Evolutionary conservation across 192 early-diverging fungal species (phyloP).

Genomic region (Gaertneriomyces semiglobifer): DNA sequence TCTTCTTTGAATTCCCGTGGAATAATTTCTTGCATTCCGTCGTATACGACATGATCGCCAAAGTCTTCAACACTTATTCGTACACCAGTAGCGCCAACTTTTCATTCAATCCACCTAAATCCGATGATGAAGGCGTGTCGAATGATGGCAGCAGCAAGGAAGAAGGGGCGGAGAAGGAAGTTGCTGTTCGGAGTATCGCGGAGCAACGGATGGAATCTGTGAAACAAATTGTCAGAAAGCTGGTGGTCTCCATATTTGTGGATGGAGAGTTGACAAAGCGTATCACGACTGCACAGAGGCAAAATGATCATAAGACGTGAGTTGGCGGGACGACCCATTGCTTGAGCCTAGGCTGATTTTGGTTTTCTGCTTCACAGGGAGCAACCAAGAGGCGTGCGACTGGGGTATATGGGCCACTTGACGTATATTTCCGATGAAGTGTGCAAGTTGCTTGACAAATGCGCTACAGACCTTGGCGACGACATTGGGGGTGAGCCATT

Average conservation of each 20-base stretch:
- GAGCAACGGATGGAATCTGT: constrained; percentile 50
- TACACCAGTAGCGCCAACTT: constrained; percentile 43
- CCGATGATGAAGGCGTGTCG: constrained; percentile 1
- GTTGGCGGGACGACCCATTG: background rate
- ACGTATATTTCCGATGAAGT: constrained; percentile 97
- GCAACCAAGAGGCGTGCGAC: constrained; percentile 81
- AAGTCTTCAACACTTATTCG: constrained; percentile 92
- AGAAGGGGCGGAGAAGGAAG: constrained; percentile 1
- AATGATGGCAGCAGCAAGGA: background rate
- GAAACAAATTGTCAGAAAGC: constrained; percentile 42
- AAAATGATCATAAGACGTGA: constrained; percentile 65
- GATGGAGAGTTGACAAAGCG: constrained; percentile 81
- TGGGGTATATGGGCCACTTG: constrained; percentile 98
- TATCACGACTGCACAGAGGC: constrained; percentile 78
- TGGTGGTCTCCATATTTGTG: constrained; percentile 67
- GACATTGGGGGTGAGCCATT: constrained; percentile 40
- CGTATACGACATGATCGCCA: constrained; percentile 97
- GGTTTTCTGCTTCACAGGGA: constrained; percentile 41
- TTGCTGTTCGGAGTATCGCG: constrained; percentile 3
- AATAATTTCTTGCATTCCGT: constrained; percentile 99
- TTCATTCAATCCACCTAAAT: constrained; percentile 12
- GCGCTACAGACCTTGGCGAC: constrained; percentile 41
- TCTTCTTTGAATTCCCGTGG: constrained; percentile 94
- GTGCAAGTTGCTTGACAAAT: constrained; percentile 81
- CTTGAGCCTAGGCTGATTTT: background rate